phyloP scores from a whole-genome alignment of 169 alveolate genomes.

The Plasmodium coatneyi region DNA sequence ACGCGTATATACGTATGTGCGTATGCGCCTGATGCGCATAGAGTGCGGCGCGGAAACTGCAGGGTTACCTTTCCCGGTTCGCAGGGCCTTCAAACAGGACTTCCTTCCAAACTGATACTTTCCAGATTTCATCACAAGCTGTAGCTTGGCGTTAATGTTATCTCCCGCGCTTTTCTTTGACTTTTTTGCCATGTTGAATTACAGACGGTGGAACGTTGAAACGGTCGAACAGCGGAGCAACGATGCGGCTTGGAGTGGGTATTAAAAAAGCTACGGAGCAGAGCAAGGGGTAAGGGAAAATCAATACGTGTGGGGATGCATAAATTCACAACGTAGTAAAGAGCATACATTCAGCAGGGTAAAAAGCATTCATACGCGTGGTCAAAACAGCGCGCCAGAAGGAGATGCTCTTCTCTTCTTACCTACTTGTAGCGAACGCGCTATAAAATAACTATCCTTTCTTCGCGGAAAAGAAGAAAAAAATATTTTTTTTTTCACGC shows the following conservation, averaged over 20 bases:
- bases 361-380: neutral
- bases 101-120: conserved; percentile 96
- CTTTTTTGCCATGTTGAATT: conserved; percentile 88
- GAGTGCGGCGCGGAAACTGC: neutral
- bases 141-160: conserved; percentile 95
- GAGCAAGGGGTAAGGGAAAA: neutral
- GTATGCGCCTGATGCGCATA: neutral
- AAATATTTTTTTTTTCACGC: neutral
- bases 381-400: neutral
- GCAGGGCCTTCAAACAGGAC: conserved; percentile 94
- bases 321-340: neutral
- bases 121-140: conserved; percentile 98
- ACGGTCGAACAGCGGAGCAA: neutral
- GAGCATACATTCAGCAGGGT: neutral
- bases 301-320: neutral
- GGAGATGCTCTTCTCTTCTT: neutral
- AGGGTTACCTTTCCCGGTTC: conserved; percentile 93
- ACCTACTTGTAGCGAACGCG: neutral
- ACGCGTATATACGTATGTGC: neutral
- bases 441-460: neutral
- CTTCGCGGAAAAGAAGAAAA: neutral
- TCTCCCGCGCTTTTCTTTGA: conserved; percentile 92
- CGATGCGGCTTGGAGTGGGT: neutral
- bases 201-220: neutral
- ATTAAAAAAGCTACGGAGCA: neutral